Percentiles rank a stretch among this genome's conserved stretches.
Conservation (phyloP, 441 rosid species). For the Corymbia citriodora region DNA sequence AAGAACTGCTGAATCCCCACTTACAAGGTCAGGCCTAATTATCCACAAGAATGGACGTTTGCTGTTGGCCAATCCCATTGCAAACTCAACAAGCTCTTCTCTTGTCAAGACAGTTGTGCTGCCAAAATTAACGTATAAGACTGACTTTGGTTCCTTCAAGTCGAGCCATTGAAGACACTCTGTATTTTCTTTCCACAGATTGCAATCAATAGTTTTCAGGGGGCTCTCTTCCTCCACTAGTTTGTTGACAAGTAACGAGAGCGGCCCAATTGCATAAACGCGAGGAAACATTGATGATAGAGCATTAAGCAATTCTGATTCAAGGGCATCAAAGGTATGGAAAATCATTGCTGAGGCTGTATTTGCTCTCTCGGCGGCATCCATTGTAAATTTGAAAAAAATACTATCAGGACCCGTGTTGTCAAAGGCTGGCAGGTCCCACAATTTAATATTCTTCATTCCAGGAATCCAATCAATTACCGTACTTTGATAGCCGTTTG, state of each 20-base stretch:
- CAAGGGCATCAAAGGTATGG: conserved; percentile 3
- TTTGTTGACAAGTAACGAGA: neutral
- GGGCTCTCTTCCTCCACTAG: neutral
- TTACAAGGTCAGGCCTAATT: neutral
- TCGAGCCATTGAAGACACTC: conserved; percentile 6
- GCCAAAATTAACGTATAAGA: conserved; percentile 1
- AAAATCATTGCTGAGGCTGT: neutral
- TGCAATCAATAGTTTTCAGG: neutral
- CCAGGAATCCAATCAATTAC: neutral
- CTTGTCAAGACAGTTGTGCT: neutral
- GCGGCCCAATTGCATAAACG: conserved; percentile 3
- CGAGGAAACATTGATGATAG: neutral
- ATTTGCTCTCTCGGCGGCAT: neutral
- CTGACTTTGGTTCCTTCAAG: neutral
- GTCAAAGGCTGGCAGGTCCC: neutral
- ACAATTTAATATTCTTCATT: neutral
- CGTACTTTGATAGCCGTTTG: neutral
- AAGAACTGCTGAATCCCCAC: neutral
- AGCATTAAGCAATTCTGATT: neutral
- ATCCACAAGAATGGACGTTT: neutral
- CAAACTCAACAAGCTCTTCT: conserved; percentile 2
- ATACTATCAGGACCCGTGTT: neutral
- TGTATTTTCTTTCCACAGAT: conserved; percentile 7
- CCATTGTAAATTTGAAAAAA: neutral
- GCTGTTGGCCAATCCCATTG: conserved; percentile 4